These are phyloP conservation scores for Magnusiomyces sp. DNA, from an alignment of 1,139 yeast genomes.

Conservation along the genomic window DNA sequence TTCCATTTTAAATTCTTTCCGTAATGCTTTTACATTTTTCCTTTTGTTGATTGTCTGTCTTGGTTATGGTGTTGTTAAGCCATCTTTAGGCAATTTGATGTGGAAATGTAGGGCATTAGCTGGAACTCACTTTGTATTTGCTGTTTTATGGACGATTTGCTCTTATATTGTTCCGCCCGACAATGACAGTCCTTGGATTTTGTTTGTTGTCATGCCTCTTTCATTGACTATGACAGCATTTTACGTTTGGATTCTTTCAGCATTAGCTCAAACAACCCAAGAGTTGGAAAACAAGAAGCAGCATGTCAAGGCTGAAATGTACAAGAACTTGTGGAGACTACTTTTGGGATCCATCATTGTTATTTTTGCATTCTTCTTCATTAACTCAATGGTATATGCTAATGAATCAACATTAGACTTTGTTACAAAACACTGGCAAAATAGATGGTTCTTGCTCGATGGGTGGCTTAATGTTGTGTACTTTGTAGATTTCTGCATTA, in stretches of 20 bases:
- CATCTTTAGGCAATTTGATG: conserved; percentile 75
- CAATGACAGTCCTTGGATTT: conserved; percentile 37
- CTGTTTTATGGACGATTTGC: conserved; percentile 59
- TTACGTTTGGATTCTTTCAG: conserved; percentile 64
- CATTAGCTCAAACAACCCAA: conserved; percentile 67
- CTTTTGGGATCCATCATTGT: conserved; percentile 58
- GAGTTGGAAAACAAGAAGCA: conserved; percentile 79
- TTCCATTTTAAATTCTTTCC: conserved; percentile 69
- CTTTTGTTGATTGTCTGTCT: conserved; percentile 74
- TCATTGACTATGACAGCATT: conserved; percentile 61
- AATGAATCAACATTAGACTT: conserved; percentile 69
- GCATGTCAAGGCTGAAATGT: conserved; percentile 80
- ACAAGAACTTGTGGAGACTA: conserved; percentile 66
- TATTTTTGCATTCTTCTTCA: conserved; percentile 54
- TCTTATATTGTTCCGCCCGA: conserved; percentile 52
- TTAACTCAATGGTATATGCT: conserved; percentile 63
- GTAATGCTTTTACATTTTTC: conserved; percentile 84
- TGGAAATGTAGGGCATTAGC: conserved; percentile 72
- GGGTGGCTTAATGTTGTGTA: conserved; percentile 94
- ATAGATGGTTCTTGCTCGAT: conserved; percentile 78
- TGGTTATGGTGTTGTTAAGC: conserved; percentile 88
- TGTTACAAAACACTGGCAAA: conserved; percentile 86
- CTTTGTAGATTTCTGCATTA: conserved; percentile 70
- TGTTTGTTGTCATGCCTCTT: conserved; percentile 54
- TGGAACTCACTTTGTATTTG: conserved; percentile 58